A percentile compares a stretch with the other conserved stretches of the same genome.
Evolutionary conservation across 495 filamentous ascomycete species (phyloP).

Genomic region (Podospora pseudoanserina): DNA sequence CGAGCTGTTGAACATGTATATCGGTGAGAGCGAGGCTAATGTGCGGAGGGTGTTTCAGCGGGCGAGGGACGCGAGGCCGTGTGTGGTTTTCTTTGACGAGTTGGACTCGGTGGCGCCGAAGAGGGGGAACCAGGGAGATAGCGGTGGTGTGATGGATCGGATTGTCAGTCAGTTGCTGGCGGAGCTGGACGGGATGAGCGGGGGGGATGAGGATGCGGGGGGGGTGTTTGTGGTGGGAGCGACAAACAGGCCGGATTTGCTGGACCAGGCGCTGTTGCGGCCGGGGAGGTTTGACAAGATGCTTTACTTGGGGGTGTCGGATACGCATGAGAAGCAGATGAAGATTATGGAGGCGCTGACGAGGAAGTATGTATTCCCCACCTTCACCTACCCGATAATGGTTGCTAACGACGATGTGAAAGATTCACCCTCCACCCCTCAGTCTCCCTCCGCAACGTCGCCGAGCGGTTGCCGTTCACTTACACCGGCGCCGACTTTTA

Average conservation of each 20-base stretch:
- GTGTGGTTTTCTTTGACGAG: conserved; percentile 98
- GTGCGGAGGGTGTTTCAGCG: conserved; percentile 94
- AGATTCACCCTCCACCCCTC: conserved; percentile 78
- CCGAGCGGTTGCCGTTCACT: conserved; percentile 81
- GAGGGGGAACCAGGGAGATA: conserved; percentile 95
- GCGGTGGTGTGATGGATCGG: conserved; percentile 97
- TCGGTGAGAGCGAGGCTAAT: conserved; percentile 97
- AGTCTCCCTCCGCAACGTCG: conserved; percentile 69
- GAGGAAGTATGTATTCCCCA: conserved; percentile 65
- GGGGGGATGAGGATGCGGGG: conserved; percentile 73
- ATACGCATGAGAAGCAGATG: conserved; percentile 94
- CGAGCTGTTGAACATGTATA: conserved; percentile 98
- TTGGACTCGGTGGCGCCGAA: conserved; percentile 96
- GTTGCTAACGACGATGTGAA: conserved; percentile 5
- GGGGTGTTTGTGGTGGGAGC: conserved; percentile 98
- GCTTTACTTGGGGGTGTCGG: conserved; percentile 93
- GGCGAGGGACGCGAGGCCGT: conserved; percentile 90
- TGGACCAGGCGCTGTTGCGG: conserved; percentile 85
- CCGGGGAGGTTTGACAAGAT: conserved; percentile 98
- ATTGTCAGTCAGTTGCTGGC: conserved; percentile 95
- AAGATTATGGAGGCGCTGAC: conserved; percentile 93
- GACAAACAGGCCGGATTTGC: conserved; percentile 89
- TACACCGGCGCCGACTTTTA: conserved; percentile 98
- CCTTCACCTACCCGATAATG: not conserved
- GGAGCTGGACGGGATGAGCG: conserved; percentile 96